A percentile compares a stretch with the other conserved stretches of the same genome.
Conservation (phyloP, 2,329 filamentous ascomycete genomes). For the Xylaria polymorpha region DNA sequence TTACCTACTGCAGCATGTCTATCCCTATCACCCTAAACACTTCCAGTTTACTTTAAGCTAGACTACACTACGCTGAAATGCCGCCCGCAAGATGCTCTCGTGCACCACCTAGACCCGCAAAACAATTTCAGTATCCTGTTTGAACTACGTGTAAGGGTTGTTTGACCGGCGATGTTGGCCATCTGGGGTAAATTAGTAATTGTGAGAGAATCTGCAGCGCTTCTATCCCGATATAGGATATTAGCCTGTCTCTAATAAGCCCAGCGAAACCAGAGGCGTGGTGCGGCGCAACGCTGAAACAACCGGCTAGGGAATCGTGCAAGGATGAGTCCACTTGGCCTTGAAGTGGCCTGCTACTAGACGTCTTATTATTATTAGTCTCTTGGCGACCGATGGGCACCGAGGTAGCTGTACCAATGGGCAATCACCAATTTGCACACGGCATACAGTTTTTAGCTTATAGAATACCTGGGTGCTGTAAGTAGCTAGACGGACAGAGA, state of each 20-base stretch:
- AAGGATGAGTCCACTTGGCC: conserved; percentile 29
- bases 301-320: conserved; percentile 34
- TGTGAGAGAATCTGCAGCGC: conserved; percentile 6
- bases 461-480: not conserved
- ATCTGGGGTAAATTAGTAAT: conserved; percentile 40
- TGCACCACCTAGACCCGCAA: conserved; percentile 32
- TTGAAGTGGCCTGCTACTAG: conserved; percentile 23
- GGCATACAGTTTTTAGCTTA: not conserved
- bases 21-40: not conserved
- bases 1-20: conserved; percentile 8
- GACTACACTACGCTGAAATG: conserved; percentile 4
- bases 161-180: conserved; percentile 16
- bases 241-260: conserved; percentile 31
- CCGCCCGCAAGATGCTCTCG: not conserved
- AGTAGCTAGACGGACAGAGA: not conserved
- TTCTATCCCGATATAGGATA: conserved; percentile 23
- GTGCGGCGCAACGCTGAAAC: conserved; percentile 41
- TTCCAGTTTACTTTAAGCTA: conserved; percentile 4
- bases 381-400: conserved; percentile 14
- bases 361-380: conserved; percentile 30
- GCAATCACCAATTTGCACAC: not conserved
- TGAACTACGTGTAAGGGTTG: conserved; percentile 23
- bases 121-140: conserved; percentile 25
- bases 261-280: conserved; percentile 37
- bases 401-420: conserved; percentile 3